Evolutionary conservation across 169 alveolate species (phyloP).

Genomic region (Plasmodium cynomolgi): DNA sequence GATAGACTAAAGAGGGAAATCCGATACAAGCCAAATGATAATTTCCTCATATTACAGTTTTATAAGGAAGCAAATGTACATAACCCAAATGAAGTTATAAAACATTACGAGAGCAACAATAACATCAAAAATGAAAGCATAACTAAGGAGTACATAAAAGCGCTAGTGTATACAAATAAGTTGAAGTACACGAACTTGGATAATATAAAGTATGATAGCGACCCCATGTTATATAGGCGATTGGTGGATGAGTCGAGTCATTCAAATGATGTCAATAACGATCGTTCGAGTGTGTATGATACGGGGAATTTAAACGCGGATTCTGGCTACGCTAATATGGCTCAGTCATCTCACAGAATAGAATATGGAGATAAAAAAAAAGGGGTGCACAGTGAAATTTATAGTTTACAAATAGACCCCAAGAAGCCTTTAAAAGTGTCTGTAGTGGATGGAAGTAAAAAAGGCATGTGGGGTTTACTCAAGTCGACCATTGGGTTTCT

Average conservation of each 20-base stretch:
- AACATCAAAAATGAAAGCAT: slow-evolving; percentile 79
- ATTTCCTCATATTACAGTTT: slow-evolving; percentile 69
- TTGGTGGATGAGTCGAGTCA: slow-evolving; percentile 12
- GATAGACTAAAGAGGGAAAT: slow-evolving; percentile 73
- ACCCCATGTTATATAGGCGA: slow-evolving; percentile 19
- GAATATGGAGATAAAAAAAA: slow-evolving; percentile 53
- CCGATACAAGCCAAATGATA: slow-evolving; percentile 69
- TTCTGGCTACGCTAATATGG: slow-evolving; percentile 12
- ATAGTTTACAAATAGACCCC: slow-evolving; percentile 60
- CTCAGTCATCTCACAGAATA: slow-evolving; percentile 14
- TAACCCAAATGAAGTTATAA: slow-evolving; percentile 73
- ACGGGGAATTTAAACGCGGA: slow-evolving; percentile 18
- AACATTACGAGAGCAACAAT: slow-evolving; percentile 59
- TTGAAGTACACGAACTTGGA: slow-evolving; percentile 78
- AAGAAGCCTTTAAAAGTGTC: slow-evolving; percentile 70
- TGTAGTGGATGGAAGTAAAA: slow-evolving; percentile 54
- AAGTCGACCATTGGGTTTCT: slow-evolving; percentile 65
- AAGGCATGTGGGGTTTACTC: slow-evolving; percentile 61
- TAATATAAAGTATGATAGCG: slow-evolving; percentile 62
- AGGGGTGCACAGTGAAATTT: slow-evolving; percentile 6
- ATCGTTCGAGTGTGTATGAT: slow-evolving; percentile 33
- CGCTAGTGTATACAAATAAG: slow-evolving; percentile 81
- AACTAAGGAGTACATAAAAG: slow-evolving; percentile 81
- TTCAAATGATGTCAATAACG: background rate
- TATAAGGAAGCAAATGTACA: slow-evolving; percentile 73